A percentile compares a stretch with the other conserved stretches of the same genome.
Conservation (phyloP, 495 filamentous ascomycete genomes). For the Penicillium bialowiezense region DNA sequence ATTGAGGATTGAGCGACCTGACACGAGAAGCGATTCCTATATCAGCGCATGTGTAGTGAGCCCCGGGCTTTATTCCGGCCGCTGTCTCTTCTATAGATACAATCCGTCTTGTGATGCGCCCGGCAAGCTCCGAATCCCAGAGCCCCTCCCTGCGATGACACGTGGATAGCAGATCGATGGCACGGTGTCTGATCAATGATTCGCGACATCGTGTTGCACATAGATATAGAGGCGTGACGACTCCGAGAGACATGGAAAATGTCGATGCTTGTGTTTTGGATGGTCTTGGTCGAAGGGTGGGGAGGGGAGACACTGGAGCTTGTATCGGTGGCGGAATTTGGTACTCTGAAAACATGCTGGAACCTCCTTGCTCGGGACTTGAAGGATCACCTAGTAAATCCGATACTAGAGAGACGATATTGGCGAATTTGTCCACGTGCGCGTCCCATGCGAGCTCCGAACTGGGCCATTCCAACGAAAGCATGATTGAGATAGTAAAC, state of each 20-base stretch:
- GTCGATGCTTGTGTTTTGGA: constrained; percentile 1
- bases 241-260: constrained; percentile 18
- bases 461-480: constrained; percentile 9
- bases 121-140: constrained; percentile 57
- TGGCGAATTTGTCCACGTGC: constrained; percentile 1
- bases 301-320: background rate
- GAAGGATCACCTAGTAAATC: constrained; percentile 32
- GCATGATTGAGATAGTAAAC: constrained; percentile 4
- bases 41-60: constrained; percentile 9
- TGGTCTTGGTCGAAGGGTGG: constrained; percentile 9
- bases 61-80: constrained; percentile 1
- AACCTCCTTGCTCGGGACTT: background rate
- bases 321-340: background rate
- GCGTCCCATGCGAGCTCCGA: constrained; percentile 14
- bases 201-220: constrained; percentile 20
- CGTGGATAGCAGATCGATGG: constrained; percentile 13
- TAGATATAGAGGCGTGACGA: constrained; percentile 22
- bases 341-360: background rate
- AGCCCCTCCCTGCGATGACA: constrained; percentile 48
- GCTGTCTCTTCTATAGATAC: constrained; percentile 51
- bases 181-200: constrained; percentile 13
- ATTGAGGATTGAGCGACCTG: constrained; percentile 6
- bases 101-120: constrained; percentile 48
- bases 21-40: constrained; percentile 10
- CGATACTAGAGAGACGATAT: constrained; percentile 6